A percentile compares a stretch with the other conserved stretches of the same genome.
These are phyloP conservation scores for Psidium friedrichsthalianum DNA, from an alignment of 345 rosid genomes.

Conservation along the genomic window DNA sequence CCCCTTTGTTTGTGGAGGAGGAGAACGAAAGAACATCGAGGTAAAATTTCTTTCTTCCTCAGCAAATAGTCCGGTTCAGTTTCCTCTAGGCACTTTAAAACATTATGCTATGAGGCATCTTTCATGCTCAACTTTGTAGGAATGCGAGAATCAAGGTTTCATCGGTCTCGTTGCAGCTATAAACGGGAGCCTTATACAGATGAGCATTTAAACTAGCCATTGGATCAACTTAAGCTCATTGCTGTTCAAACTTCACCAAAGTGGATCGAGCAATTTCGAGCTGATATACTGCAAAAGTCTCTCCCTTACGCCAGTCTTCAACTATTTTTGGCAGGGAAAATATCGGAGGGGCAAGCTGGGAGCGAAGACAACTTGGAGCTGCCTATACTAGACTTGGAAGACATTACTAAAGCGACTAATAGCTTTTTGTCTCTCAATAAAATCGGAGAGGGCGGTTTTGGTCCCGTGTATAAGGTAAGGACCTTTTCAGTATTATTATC, in stretches of 20 bases:
- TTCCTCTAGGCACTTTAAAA: neutral
- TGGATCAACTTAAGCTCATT: neutral
- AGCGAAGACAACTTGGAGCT: neutral
- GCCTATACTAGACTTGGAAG: neutral
- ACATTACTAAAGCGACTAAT: constrained; percentile 8
- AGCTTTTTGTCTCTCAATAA: constrained; percentile 8
- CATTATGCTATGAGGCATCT: neutral
- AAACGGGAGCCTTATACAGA: neutral
- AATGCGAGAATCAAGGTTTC: neutral
- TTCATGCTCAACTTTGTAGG: neutral
- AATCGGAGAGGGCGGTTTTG: constrained; percentile 38
- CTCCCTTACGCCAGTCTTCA: neutral
- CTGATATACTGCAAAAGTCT: neutral
- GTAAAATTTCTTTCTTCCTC: neutral
- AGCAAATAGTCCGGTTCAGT: neutral
- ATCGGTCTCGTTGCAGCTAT: neutral
- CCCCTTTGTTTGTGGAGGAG: neutral
- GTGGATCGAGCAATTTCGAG: neutral
- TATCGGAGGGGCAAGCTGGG: neutral
- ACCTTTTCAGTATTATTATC: neutral
- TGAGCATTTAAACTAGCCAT: neutral
- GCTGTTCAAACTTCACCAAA: neutral
- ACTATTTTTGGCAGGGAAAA: neutral
- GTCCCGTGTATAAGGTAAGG: constrained; percentile 31
- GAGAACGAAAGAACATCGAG: neutral